Conservation (phyloP, 2,329 filamentous ascomycete species). For the Exophiala xenobiotica region DNA sequence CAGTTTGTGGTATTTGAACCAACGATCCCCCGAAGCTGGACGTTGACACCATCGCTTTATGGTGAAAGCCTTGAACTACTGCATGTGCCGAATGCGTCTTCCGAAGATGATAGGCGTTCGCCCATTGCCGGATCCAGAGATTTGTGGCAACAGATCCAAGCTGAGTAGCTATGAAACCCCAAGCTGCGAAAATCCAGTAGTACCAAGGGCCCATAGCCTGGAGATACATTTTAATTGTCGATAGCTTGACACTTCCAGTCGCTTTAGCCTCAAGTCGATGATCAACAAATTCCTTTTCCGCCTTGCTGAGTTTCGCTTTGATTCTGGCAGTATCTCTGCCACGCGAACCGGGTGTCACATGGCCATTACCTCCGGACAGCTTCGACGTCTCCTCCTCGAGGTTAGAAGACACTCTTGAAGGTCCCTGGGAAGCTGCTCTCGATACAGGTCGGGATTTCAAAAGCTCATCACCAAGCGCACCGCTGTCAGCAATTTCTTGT, state of each 20-base stretch:
- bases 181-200: constrained; percentile 78
- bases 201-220: constrained; percentile 92
- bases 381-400: constrained; percentile 63
- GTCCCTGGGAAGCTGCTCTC: constrained; percentile 65
- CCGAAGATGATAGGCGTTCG: constrained; percentile 72
- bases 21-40: constrained; percentile 14
- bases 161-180: constrained; percentile 80
- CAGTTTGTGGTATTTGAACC: constrained; percentile 17
- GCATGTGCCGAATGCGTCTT: constrained; percentile 19
- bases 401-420: constrained; percentile 76
- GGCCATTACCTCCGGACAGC: constrained; percentile 50
- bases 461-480: constrained; percentile 82
- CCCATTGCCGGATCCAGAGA: constrained; percentile 93
- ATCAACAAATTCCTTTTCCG: constrained; percentile 39
- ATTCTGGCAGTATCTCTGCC: constrained; percentile 26
- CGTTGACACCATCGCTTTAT: background rate
- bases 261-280: constrained; percentile 72
- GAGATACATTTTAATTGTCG: constrained; percentile 83
- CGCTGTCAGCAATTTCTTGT: constrained; percentile 77
- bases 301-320: constrained; percentile 43
- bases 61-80: constrained; percentile 18
- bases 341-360: constrained; percentile 35
- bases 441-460: constrained; percentile 73
- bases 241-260: constrained; percentile 81
- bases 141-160: constrained; percentile 83